Percentiles rank a stretch among this genome's conserved stretches.
These are phyloP conservation scores for Boletus rex-veris DNA, from an alignment of 768 basidiomycete species.

Conservation along the genomic window DNA sequence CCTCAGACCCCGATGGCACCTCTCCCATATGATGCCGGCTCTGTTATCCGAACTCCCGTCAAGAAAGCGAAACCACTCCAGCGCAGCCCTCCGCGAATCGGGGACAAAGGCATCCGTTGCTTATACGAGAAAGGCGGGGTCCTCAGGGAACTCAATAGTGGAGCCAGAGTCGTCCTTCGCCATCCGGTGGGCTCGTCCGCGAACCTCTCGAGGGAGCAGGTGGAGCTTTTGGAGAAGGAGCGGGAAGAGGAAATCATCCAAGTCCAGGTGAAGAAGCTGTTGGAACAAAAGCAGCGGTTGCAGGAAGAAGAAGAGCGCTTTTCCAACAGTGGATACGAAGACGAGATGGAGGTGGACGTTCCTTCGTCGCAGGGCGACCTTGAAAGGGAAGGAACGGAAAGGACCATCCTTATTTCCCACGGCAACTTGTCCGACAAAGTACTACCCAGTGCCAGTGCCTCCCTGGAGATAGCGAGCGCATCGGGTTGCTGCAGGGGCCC, in stretches of 20 bases:
- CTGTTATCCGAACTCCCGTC: constrained; percentile 28
- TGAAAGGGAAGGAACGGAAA: constrained; percentile 3
- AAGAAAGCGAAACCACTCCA: constrained; percentile 28
- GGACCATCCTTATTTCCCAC: constrained; percentile 9
- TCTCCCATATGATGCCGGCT: constrained; percentile 28
- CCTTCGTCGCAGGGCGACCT: constrained; percentile 1
- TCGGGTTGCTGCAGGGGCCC: constrained; percentile 15
- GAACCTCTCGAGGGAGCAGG: constrained; percentile 27
- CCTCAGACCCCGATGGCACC: constrained; percentile 20
- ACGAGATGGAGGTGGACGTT: constrained; percentile 15
- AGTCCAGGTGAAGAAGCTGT: constrained; percentile 11
- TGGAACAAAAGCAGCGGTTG: constrained; percentile 5
- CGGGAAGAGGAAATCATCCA: constrained; percentile 7
- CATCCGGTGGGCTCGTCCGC: constrained; percentile 20
- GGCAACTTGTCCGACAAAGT: not conserved
- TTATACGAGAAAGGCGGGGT: constrained; percentile 13
- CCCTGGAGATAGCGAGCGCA: not conserved
- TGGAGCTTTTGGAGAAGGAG: constrained; percentile 16
- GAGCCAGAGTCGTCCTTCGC: constrained; percentile 17
- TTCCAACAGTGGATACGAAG: constrained; percentile 17
- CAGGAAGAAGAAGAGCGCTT: constrained; percentile 1
- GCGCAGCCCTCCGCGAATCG: constrained; percentile 28
- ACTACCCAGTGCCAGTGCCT: not conserved
- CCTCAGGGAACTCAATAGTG: constrained; percentile 13
- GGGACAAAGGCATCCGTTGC: constrained; percentile 26